These are phyloP conservation scores for Zoysia japonica DNA, from an alignment of 176 grass and related monocot genomes.

Conservation along the genomic window DNA sequence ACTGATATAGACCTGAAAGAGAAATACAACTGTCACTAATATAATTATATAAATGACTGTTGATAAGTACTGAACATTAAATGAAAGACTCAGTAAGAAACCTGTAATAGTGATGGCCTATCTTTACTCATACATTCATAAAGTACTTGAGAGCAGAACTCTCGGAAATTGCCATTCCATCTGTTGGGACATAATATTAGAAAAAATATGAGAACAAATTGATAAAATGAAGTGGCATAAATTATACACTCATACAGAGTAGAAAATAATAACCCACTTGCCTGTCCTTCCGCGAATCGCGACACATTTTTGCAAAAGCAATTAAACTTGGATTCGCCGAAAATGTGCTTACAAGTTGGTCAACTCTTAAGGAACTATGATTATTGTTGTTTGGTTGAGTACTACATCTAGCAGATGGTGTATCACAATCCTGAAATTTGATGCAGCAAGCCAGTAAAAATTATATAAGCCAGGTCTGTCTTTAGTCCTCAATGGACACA, in stretches of 20 bases:
- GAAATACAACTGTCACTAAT: slow-evolving; percentile 25
- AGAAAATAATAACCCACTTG: slow-evolving; percentile 39
- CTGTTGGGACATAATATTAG: slow-evolving; percentile 45
- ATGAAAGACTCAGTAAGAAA: slow-evolving; percentile 35
- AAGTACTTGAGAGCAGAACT: slow-evolving; percentile 89
- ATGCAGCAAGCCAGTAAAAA: slow-evolving; percentile 16
- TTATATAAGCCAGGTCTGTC: slow-evolving; percentile 10
- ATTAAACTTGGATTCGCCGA: slow-evolving; percentile 94
- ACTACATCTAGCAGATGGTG: slow-evolving; percentile 30
- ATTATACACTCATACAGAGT: neutral
- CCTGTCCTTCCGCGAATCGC: slow-evolving; percentile 66
- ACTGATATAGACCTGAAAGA: slow-evolving; percentile 78
- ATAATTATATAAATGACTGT: neutral
- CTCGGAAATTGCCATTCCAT: slow-evolving; percentile 76
- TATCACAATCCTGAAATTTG: slow-evolving; percentile 61
- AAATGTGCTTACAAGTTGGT: slow-evolving; percentile 93
- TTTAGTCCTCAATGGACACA: neutral
- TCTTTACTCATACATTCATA: slow-evolving; percentile 99
- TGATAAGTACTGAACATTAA: neutral
- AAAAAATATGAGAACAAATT: slow-evolving; percentile 1
- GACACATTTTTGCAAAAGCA: slow-evolving; percentile 90
- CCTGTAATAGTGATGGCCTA: slow-evolving; percentile 85
- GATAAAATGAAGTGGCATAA: neutral
- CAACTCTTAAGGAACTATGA: slow-evolving; percentile 62
- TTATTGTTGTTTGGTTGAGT: slow-evolving; percentile 37